Evolutionary conservation across 2,329 filamentous ascomycete species (phyloP).

Genomic region (Nemania sp.): DNA sequence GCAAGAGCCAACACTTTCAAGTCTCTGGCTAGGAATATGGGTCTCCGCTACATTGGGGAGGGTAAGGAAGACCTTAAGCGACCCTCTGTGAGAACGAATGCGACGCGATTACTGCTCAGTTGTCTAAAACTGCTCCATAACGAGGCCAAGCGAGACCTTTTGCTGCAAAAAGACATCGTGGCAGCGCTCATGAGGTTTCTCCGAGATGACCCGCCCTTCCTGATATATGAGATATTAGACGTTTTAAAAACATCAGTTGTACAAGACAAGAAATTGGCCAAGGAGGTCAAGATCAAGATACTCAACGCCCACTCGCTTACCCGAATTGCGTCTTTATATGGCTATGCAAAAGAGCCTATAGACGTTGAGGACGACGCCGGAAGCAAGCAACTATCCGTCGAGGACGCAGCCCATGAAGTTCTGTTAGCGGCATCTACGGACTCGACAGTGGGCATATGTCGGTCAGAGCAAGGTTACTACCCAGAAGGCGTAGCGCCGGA

Average conservation of each 20-base stretch:
- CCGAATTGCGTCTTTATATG: slow-evolving; percentile 73
- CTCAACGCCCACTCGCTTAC: slow-evolving; percentile 76
- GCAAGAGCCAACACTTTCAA: slow-evolving; percentile 79
- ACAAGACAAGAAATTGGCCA: slow-evolving; percentile 72
- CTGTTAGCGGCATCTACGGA: slow-evolving; percentile 76
- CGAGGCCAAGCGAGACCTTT: slow-evolving; percentile 78
- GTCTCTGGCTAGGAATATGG: slow-evolving; percentile 78
- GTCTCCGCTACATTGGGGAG: slow-evolving; percentile 65
- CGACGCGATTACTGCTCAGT: slow-evolving; percentile 78
- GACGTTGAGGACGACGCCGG: slow-evolving; percentile 47
- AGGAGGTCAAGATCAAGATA: slow-evolving; percentile 74
- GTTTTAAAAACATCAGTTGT: slow-evolving; percentile 73
- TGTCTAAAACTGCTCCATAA: slow-evolving; percentile 78
- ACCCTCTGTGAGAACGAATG: slow-evolving; percentile 81
- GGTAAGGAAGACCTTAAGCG: slow-evolving; percentile 67
- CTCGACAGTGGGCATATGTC: slow-evolving; percentile 71
- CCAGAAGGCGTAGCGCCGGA: slow-evolving; percentile 68
- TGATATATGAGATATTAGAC: slow-evolving; percentile 76
- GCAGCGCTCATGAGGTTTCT: slow-evolving; percentile 76
- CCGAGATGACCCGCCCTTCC: slow-evolving; percentile 73
- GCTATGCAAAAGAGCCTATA: slow-evolving; percentile 55
- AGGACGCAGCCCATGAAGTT: slow-evolving; percentile 74
- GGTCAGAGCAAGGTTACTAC: slow-evolving; percentile 82
- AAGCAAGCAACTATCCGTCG: slow-evolving; percentile 53
- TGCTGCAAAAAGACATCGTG: slow-evolving; percentile 75